These are phyloP conservation scores for Phytomonas francai DNA, from an alignment of 208 protist genomes.

Conservation along the genomic window DNA sequence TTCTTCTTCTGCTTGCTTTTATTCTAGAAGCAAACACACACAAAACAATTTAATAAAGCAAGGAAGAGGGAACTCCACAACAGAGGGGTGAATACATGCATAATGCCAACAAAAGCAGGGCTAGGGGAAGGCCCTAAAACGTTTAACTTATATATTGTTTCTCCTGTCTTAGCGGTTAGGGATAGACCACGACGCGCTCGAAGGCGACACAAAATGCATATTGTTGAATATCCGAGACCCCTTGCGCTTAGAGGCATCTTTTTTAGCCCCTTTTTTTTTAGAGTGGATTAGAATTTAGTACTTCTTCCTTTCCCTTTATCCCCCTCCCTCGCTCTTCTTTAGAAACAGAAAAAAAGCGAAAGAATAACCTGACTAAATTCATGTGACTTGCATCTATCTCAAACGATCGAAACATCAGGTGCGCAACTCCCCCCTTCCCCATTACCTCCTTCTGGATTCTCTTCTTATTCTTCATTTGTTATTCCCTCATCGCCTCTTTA, in stretches of 20 bases:
- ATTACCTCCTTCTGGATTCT: neutral
- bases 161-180: neutral
- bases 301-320: too few species aligned
- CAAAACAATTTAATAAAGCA: neutral
- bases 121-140: neutral
- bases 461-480: constrained; percentile 2
- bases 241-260: neutral
- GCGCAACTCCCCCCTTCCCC: neutral
- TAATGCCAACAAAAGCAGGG: constrained; percentile 7
- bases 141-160: neutral
- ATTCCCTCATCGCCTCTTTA: constrained; percentile 23
- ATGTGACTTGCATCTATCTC: neutral
- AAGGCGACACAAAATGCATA: neutral
- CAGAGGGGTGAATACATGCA: constrained; percentile 4
- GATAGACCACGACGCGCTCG: neutral
- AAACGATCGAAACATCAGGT: neutral
- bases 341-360: neutral
- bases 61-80: neutral
- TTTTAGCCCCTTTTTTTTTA: neutral
- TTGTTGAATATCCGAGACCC: neutral
- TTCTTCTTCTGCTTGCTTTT: neutral
- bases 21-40: neutral
- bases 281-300: too few species aligned
- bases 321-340: too few species aligned
- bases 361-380: neutral